Percentiles rank a stretch among this genome's conserved stretches.
Conservation (phyloP, 2,329 filamentous ascomycete species). For the Colletotrichum kahawae region DNA sequence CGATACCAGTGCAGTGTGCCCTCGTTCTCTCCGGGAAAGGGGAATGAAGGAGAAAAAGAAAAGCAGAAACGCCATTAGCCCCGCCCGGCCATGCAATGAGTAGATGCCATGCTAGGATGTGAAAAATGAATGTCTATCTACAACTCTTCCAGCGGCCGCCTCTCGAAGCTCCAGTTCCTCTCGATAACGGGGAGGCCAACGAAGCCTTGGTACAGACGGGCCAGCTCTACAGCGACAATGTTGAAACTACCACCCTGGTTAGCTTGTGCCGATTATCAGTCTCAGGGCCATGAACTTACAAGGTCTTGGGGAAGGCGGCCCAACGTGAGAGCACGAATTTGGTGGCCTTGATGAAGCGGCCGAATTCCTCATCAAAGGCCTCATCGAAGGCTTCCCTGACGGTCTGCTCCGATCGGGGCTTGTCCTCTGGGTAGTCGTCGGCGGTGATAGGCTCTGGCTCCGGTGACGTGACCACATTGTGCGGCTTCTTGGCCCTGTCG, state of each 20-base stretch:
- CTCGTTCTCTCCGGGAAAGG: background rate
- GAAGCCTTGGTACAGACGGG: constrained; percentile 54
- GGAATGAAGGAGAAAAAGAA: background rate
- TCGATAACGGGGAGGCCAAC: constrained; percentile 57
- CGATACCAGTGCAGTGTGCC: background rate
- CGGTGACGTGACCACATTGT: constrained; percentile 38
- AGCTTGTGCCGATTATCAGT: background rate
- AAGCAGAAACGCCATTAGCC: background rate
- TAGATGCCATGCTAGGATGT: background rate
- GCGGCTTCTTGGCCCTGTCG: constrained; percentile 49
- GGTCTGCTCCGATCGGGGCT: constrained; percentile 35
- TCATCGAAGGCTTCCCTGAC: constrained; percentile 62
- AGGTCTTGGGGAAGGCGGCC: constrained; percentile 67
- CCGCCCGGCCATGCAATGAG: background rate
- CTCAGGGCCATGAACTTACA: constrained; percentile 62
- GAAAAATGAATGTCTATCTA: constrained; percentile 27
- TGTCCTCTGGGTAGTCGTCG: constrained; percentile 36
- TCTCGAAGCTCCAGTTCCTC: constrained; percentile 50
- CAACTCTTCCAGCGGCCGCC: constrained; percentile 54
- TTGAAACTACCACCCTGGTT: constrained; percentile 17
- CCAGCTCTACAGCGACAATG: constrained; percentile 49
- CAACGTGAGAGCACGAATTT: constrained; percentile 74
- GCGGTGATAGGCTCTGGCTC: constrained; percentile 20
- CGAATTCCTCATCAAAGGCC: constrained; percentile 67
- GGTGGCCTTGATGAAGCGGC: constrained; percentile 65